Conservation (phyloP, 345 rosid genomes). For the Psidium guajava region DNA sequence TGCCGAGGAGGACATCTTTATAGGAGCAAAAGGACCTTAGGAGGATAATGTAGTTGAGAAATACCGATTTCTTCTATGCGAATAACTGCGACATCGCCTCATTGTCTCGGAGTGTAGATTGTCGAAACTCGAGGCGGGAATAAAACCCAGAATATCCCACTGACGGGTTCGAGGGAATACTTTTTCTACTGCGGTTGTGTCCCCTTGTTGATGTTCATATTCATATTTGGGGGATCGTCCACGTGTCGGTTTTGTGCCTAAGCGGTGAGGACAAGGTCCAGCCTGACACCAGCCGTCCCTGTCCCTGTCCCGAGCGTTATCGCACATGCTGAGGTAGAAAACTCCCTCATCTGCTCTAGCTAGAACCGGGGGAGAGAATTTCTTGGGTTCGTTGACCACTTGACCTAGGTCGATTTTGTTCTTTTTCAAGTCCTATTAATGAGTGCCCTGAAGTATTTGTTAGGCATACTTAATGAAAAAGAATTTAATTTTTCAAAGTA, state of each 20-base stretch:
- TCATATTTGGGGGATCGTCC: not conserved
- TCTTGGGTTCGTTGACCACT: not conserved
- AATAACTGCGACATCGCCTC: too few relatives aligned
- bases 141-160: conserved; percentile 5
- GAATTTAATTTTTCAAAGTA: not conserved
- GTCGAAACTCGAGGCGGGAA: not conserved
- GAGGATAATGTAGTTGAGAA: not conserved
- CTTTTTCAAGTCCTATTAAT: not conserved
- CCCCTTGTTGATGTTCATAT: not conserved
- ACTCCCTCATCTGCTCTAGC: not conserved
- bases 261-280: not conserved
- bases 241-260: not conserved
- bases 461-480: not conserved
- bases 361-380: not conserved
- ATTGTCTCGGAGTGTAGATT: not conserved
- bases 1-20: not conserved
- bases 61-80: not conserved
- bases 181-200: not conserved
- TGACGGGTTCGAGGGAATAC: not conserved
- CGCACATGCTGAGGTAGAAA: not conserved
- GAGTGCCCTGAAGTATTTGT: not conserved
- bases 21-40: not conserved
- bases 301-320: not conserved
- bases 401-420: not conserved
- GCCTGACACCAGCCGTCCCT: not conserved